Percentiles rank a stretch among this genome's conserved stretches.
phyloP scores from a whole-genome alignment of 2,329 filamentous ascomycete genomes.

The Lithohypha guttulata region DNA sequence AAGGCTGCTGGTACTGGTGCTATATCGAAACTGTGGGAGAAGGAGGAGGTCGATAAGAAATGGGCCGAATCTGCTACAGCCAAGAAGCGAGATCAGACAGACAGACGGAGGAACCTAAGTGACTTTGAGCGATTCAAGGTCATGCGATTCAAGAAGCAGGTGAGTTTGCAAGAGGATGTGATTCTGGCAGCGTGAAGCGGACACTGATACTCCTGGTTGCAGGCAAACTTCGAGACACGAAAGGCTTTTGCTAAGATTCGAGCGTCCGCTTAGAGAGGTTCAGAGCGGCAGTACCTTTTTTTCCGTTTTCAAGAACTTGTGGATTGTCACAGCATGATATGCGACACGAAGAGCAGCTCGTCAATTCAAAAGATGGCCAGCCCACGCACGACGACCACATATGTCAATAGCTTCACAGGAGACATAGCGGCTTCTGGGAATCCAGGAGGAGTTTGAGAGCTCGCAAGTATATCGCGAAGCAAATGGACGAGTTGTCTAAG shows the following conservation, averaged over 20 bases:
- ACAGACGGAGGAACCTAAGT: slow-evolving; percentile 80
- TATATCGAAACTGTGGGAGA: slow-evolving; percentile 83
- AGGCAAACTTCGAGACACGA: slow-evolving; percentile 88
- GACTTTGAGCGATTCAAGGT: slow-evolving; percentile 99
- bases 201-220: slow-evolving; percentile 10
- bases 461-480: too few species aligned
- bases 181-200: not conserved
- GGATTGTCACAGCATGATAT: too few species aligned
- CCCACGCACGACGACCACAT: too few species aligned
- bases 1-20: slow-evolving; percentile 71
- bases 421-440: too few species aligned
- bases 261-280: slow-evolving; percentile 67
- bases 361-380: too few species aligned
- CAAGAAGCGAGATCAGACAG: slow-evolving; percentile 78
- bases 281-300: too few species aligned
- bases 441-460: too few species aligned
- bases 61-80: slow-evolving; percentile 87
- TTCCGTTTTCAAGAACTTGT: too few species aligned
- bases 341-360: too few species aligned
- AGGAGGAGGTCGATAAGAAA: slow-evolving; percentile 81
- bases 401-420: too few species aligned
- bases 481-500: too few species aligned
- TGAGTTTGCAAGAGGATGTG: slow-evolving; percentile 34
- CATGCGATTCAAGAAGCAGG: slow-evolving; percentile 98
- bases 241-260: slow-evolving; percentile 93